Percentiles rank a stretch among this genome's conserved stretches.
Evolutionary conservation across 1,284 basidiomycete species (phyloP).

Genomic region (Rhodotorula sp.): DNA sequence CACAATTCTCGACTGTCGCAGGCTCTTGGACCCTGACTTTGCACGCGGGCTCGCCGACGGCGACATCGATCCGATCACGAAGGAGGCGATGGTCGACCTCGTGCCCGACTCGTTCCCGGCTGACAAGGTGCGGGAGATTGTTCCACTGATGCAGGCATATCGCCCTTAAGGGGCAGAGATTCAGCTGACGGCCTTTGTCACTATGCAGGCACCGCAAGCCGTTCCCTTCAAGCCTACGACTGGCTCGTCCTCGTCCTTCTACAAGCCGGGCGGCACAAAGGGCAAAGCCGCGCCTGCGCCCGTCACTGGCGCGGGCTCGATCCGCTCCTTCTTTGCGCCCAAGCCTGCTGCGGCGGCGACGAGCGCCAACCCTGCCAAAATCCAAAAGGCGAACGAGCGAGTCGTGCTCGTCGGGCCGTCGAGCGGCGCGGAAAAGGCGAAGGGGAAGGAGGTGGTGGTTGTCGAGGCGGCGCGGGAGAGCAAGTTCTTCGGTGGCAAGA

Average conservation of each 20-base stretch:
- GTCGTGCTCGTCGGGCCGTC: constrained; percentile 6
- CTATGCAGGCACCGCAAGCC: background rate
- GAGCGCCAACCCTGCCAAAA: constrained; percentile 19
- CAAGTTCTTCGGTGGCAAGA: constrained; percentile 58
- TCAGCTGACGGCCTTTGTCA: background rate
- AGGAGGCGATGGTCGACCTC: constrained; percentile 35
- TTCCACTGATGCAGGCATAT: no score
- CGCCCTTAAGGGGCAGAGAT: no score
- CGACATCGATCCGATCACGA: constrained; percentile 36
- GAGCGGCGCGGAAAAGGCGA: constrained; percentile 4
- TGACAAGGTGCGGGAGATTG: no score
- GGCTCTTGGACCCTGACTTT: constrained; percentile 22
- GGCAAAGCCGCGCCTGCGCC: background rate
- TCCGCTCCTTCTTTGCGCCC: constrained; percentile 35
- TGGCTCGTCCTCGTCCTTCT: background rate
- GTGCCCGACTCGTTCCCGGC: constrained; percentile 14
- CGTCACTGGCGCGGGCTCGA: constrained; percentile 13
- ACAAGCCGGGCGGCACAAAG: background rate
- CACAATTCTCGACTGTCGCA: background rate
- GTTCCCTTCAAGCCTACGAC: constrained; percentile 14
- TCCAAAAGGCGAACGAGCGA: background rate
- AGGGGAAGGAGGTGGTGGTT: constrained; percentile 43
- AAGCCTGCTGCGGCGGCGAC: background rate
- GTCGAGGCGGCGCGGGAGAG: constrained; percentile 40
- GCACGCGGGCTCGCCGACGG: constrained; percentile 33